These are phyloP conservation scores for Globisporangium cystogenes DNA, from an alignment of 352 stramenopile species.

Conservation along the genomic window DNA sequence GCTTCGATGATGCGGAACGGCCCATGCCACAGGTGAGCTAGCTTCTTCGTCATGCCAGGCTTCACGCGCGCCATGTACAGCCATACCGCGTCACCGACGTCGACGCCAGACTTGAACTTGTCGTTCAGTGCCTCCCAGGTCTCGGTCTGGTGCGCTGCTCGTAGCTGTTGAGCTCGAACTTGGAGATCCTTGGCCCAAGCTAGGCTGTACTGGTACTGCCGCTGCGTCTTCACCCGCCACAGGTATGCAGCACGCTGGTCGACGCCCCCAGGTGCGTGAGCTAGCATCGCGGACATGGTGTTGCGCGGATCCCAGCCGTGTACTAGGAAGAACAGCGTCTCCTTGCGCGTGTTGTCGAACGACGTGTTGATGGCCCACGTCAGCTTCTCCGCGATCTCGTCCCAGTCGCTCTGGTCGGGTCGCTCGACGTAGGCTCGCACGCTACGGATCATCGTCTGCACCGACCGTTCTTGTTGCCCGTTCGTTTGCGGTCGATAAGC, in stretches of 20 bases:
- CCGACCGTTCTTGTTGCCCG: not conserved
- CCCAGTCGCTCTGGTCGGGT: not conserved
- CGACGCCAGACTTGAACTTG: conserved; percentile 3
- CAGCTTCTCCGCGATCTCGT: not conserved
- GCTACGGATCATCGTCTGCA: not conserved
- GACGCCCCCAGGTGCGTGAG: not conserved
- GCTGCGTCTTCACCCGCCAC: not conserved
- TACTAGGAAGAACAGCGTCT: conserved; percentile 17
- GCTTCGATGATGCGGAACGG: conserved; percentile 7
- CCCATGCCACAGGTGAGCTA: not conserved
- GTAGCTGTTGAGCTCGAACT: not conserved
- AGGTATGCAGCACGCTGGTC: not conserved
- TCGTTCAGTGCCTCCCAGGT: not conserved
- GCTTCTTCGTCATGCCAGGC: conserved; percentile 9
- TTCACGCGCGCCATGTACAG: conserved; percentile 17
- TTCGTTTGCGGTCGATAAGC: not conserved
- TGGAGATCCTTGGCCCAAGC: not conserved
- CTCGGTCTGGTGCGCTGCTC: not conserved
- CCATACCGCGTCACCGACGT: conserved; percentile 14
- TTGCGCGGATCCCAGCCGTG: conserved; percentile 14
- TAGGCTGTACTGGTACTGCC: not conserved
- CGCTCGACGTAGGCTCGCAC: not conserved
- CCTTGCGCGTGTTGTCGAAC: not conserved
- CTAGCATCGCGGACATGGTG: conserved; percentile 3
- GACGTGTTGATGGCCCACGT: conserved; percentile 16